Percentiles rank a stretch among this genome's conserved stretches.
Evolutionary conservation across 176 grass and related monocot species (phyloP).

Genomic region (Tillandsia fasciculata): DNA sequence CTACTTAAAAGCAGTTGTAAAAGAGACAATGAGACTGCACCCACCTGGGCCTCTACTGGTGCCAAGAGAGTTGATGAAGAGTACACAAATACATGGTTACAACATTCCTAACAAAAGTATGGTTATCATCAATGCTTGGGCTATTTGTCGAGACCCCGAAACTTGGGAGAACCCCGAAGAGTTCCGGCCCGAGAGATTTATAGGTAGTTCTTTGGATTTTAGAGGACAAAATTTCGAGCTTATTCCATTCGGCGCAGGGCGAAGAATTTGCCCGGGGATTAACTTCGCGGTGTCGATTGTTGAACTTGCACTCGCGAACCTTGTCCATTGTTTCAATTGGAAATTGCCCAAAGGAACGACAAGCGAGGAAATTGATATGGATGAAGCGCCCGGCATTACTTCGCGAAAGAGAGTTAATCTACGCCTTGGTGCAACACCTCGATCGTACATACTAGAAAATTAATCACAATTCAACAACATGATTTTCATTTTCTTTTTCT

Average conservation of each 20-base stretch:
- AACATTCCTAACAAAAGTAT: slow-evolving; percentile 10
- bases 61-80: slow-evolving; percentile 30
- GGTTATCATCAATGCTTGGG: slow-evolving; percentile 45
- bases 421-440: no score
- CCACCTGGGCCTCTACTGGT: slow-evolving; percentile 31
- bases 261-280: slow-evolving; percentile 43
- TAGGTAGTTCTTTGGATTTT: slow-evolving; percentile 9
- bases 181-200: slow-evolving; percentile 39
- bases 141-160: slow-evolving; percentile 24
- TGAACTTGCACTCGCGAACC: slow-evolving; percentile 31
- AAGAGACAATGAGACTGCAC: slow-evolving; percentile 43
- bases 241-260: slow-evolving; percentile 47
- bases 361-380: slow-evolving; percentile 18
- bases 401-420: no score
- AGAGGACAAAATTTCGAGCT: slow-evolving; percentile 32
- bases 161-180: slow-evolving; percentile 35
- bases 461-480: no score
- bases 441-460: no score
- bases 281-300: slow-evolving; percentile 17
- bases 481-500: no score
- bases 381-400: background rate
- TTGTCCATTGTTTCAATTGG: slow-evolving; percentile 36
- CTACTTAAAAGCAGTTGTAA: slow-evolving; percentile 30
- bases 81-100: slow-evolving; percentile 12
- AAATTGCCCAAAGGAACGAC: background rate